Evolutionary conservation across 2,329 filamentous ascomycete genomes (phyloP).

Genomic region (Alternaria incomplexa): DNA sequence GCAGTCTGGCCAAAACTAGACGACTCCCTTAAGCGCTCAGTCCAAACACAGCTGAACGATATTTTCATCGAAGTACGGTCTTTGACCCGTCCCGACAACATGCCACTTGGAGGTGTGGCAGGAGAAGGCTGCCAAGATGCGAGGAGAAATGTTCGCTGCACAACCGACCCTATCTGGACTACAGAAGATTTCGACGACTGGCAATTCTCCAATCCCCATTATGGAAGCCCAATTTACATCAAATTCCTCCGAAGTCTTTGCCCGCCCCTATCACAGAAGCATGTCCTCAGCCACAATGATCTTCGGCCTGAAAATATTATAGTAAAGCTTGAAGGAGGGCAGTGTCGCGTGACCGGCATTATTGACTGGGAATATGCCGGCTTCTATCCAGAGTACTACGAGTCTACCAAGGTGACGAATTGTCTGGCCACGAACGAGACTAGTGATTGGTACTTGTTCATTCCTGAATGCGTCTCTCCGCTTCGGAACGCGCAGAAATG

Average conservation of each 20-base stretch:
- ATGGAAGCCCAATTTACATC: background rate
- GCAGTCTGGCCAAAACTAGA: background rate
- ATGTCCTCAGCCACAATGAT: background rate
- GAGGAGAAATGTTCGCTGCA: background rate
- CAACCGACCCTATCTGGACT: background rate
- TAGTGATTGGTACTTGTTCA: background rate
- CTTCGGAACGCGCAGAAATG: background rate
- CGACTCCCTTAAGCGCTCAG: background rate
- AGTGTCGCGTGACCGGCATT: background rate
- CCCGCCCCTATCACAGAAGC: background rate
- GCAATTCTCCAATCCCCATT: background rate
- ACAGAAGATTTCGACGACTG: background rate
- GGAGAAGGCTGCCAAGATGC: background rate
- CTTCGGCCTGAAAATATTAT: background rate
- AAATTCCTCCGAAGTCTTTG: background rate
- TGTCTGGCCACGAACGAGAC: background rate
- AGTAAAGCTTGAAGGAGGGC: background rate
- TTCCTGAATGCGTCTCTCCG: background rate
- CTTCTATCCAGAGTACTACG: constrained; percentile 1
- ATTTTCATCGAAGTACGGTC: background rate
- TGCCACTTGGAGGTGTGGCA: background rate
- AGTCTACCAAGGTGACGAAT: background rate
- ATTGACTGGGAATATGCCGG: background rate
- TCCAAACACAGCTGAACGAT: background rate
- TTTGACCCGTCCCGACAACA: background rate